A percentile compares a stretch with the other conserved stretches of the same genome.
These are phyloP conservation scores for Sporothrix luriei DNA, from an alignment of 2,329 filamentous ascomycete genomes.

Conservation along the genomic window DNA sequence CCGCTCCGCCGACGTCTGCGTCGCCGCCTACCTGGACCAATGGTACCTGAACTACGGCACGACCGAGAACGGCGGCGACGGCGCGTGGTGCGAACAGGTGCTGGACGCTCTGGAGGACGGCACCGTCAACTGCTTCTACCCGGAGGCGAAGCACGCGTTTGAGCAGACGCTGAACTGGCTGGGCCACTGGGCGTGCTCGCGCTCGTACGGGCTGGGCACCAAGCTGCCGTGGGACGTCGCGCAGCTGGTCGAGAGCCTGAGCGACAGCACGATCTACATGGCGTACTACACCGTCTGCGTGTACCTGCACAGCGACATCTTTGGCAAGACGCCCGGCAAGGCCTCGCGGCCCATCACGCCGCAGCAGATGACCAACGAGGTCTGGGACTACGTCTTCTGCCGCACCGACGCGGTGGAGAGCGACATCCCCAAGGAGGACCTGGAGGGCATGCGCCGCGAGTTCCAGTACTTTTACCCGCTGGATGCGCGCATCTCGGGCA, in stretches of 20 bases:
- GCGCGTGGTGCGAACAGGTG: constrained; percentile 77
- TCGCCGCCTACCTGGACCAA: constrained; percentile 90
- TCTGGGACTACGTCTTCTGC: constrained; percentile 95
- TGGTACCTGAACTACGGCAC: constrained; percentile 88
- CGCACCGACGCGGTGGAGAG: constrained; percentile 70
- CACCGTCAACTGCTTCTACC: constrained; percentile 73
- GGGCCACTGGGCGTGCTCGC: constrained; percentile 91
- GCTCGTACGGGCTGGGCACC: constrained; percentile 88
- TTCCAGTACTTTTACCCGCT: constrained; percentile 98
- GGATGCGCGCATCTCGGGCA: constrained; percentile 84
- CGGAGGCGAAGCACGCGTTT: constrained; percentile 77
- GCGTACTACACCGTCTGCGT: constrained; percentile 71
- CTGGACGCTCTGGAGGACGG: constrained; percentile 71
- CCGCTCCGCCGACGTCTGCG: constrained; percentile 68
- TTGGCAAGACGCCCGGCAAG: constrained; percentile 67
- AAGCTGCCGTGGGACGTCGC: constrained; percentile 91
- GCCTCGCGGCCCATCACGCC: constrained; percentile 67
- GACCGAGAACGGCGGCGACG: constrained; percentile 61
- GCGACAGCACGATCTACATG: constrained; percentile 88
- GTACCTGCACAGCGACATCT: constrained; percentile 79
- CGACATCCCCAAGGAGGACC: constrained; percentile 64
- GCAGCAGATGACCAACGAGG: constrained; percentile 90
- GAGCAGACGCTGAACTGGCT: constrained; percentile 88
- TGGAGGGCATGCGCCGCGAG: constrained; percentile 82
- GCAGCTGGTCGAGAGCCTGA: constrained; percentile 89